Percentiles rank a stretch among this genome's conserved stretches.
Evolutionary conservation across 352 stramenopile genomes (phyloP).

Genomic region (Pythium dissotocum): DNA sequence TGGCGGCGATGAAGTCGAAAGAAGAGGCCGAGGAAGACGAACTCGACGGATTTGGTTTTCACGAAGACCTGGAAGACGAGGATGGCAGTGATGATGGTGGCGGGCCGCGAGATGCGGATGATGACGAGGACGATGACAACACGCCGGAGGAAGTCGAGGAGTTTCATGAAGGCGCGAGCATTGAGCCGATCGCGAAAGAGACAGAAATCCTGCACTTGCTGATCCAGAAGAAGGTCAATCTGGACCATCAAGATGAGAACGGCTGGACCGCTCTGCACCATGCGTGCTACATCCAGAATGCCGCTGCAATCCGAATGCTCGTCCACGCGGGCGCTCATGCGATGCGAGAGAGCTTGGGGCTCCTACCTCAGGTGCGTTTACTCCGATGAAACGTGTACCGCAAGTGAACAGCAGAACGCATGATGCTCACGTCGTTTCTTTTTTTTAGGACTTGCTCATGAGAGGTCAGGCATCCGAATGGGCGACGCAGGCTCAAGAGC

Average conservation of each 20-base stretch:
- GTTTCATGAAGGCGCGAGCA: constrained; percentile 46
- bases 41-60: constrained; percentile 44
- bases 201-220: constrained; percentile 78
- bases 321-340: constrained; percentile 67
- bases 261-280: constrained; percentile 83
- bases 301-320: constrained; percentile 71
- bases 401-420: neutral
- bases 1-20: constrained; percentile 56
- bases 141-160: constrained; percentile 51
- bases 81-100: constrained; percentile 25
- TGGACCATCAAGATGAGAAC: constrained; percentile 84
- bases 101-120: constrained; percentile 1
- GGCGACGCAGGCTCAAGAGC: constrained; percentile 61
- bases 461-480: constrained; percentile 70
- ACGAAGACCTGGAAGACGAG: constrained; percentile 35
- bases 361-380: constrained; percentile 64
- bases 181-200: constrained; percentile 66
- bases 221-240: constrained; percentile 67
- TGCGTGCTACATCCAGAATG: constrained; percentile 77
- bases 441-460: constrained; percentile 60
- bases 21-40: constrained; percentile 43
- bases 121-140: constrained; percentile 19
- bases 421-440: neutral
- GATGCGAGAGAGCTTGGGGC: constrained; percentile 68
- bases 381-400: neutral